Evolutionary conservation across 2,329 filamentous ascomycete species (phyloP).

Genomic region (Cercospora sesami): DNA sequence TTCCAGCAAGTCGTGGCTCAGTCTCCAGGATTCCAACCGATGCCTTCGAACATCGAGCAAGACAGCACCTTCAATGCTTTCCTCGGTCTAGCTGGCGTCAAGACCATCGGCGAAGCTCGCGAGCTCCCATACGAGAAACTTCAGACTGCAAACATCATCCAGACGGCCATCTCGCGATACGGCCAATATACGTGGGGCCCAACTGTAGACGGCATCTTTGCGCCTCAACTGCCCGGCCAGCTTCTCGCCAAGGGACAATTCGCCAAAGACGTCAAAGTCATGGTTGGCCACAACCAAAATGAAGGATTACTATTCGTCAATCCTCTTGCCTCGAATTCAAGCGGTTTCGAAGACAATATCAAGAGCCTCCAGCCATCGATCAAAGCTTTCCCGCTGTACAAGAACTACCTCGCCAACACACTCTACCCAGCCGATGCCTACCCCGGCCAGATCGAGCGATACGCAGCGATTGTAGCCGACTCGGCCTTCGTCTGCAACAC

Average conservation of each 20-base stretch:
- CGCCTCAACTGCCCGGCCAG: constrained; percentile 49
- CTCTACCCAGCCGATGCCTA: constrained; percentile 55
- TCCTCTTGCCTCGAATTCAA: constrained; percentile 42
- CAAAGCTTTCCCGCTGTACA: constrained; percentile 13
- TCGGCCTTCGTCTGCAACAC: constrained; percentile 54
- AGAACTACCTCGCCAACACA: constrained; percentile 46
- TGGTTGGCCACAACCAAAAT: constrained; percentile 48
- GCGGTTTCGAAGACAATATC: constrained; percentile 40
- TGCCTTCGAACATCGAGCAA: constrained; percentile 40
- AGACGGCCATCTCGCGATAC: constrained; percentile 44
- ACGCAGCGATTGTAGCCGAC: constrained; percentile 47
- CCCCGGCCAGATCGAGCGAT: constrained; percentile 47
- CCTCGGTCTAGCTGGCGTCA: constrained; percentile 46
- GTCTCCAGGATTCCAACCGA: constrained; percentile 48
- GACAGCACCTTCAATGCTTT: constrained; percentile 46
- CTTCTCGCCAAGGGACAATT: constrained; percentile 49
- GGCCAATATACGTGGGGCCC: constrained; percentile 49
- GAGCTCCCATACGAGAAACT: constrained; percentile 44
- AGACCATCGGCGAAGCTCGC: constrained; percentile 48
- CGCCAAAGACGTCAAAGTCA: constrained; percentile 48
- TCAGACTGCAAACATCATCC: constrained; percentile 46
- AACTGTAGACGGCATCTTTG: constrained; percentile 53
- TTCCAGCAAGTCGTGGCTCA: constrained; percentile 51
- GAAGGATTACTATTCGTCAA: constrained; percentile 50
- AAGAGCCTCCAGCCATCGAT: constrained; percentile 35